Base-by-base conservation (phyloP, 805 yeast species). In the Ogataea trehalophila region DNA sequence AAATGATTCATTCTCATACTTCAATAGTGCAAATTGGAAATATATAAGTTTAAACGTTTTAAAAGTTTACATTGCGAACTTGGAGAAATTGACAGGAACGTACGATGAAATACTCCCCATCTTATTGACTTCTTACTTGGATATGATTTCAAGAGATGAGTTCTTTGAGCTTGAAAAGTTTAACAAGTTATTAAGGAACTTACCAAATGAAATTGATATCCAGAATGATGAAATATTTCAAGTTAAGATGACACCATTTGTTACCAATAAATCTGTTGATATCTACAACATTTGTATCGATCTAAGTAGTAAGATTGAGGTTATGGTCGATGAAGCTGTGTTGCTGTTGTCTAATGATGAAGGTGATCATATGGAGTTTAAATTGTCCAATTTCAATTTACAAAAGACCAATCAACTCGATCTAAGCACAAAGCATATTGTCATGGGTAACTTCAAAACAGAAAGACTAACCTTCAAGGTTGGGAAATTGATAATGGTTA, bases 11-110 rank as follows among this genome's bases (percentile, higher is more conserved):
- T 87, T 87, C 41, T 80, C 77, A 36, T 80, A 80, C 46, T 90
- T 86, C 58, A 74, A 77, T 7, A 66, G 73, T 17, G 79, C 82
- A 41, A 88, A 90, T 1, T 91, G 97, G 97, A 77, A 77, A 43
- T 64, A 69, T 40, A 79, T 89, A 59, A 87, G 95, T 1, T 74
- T 80, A 6, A 66, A 75, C n/a, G 65, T 92, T 16, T 70, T 88
- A 36, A 80, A 79, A 54, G 70, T 83, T 1, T 89, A 83, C 59
- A 74, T 87, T 29, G 80, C 80, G 37, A 88, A 96, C 56, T 70
- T 90, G 35, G 79, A 78, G 50, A 68, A 75, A 26, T 53, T 64
- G 41, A 59, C 54, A 40, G 54, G 55, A 49, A 48, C 44, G 0
- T 53, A 51, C 35, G 50, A 45, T 15, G 57, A 46, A 33, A 57